Evolutionary conservation across 1,139 yeast genomes (phyloP).

Genomic region (Hyphopichia burtonii): DNA sequence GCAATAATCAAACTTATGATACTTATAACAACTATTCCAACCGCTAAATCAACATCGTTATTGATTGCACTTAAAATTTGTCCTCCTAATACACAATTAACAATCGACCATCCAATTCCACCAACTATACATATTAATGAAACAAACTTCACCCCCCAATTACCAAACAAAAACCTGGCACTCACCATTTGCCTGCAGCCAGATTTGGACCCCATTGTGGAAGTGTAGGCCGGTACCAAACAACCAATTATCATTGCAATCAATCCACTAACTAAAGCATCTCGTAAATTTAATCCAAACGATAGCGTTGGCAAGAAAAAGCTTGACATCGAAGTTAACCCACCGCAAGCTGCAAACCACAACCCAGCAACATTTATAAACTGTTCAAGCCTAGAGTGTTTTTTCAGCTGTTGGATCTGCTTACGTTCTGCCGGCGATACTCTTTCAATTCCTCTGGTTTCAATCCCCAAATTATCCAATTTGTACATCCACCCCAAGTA

Average conservation of each 20-base stretch:
- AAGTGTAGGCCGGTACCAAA: conserved; percentile 73
- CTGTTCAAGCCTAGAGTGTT: conserved; percentile 46
- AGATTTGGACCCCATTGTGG: conserved; percentile 83
- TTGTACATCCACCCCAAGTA: conserved; percentile 10
- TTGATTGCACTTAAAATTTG: conserved; percentile 70
- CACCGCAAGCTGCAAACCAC: conserved; percentile 85
- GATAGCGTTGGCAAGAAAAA: conserved; percentile 72
- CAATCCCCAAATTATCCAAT: conserved; percentile 56
- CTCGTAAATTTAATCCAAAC: conserved; percentile 64
- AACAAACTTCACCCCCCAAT: conserved; percentile 77
- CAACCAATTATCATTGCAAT: conserved; percentile 68
- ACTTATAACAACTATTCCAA: conserved; percentile 72
- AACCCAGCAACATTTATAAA: conserved; percentile 65
- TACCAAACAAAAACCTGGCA: conserved; percentile 75
- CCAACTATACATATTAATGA: conserved; percentile 70
- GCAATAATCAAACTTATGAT: conserved; percentile 64
- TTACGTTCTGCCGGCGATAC: conserved; percentile 65
- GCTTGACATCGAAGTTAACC: conserved; percentile 81
- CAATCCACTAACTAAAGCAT: conserved; percentile 60
- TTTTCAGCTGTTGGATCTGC: conserved; percentile 7
- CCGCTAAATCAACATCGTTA: conserved; percentile 57
- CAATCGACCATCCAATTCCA: conserved; percentile 84
- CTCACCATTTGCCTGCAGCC: conserved; percentile 88
- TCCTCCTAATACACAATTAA: conserved; percentile 83
- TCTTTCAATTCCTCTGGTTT: conserved; percentile 79